Conservation (phyloP, 495 filamentous ascomycete genomes). For the Thozetella sp. region DNA sequence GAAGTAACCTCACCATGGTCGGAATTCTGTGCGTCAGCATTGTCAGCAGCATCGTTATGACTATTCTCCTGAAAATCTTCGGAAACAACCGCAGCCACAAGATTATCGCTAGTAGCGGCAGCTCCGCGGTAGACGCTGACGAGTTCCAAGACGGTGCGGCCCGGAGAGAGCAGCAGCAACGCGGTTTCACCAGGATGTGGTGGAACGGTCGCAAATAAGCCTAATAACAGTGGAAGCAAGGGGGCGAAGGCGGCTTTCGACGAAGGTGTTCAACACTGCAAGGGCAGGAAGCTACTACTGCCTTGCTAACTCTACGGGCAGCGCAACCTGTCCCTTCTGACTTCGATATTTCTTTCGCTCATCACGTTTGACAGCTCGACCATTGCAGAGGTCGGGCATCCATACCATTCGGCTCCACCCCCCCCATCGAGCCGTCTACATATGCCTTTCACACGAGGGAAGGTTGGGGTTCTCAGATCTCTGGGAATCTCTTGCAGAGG, state of each 20-base stretch:
- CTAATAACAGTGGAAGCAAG: neutral
- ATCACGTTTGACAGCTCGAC: constrained; percentile 6
- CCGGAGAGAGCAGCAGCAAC: constrained; percentile 65
- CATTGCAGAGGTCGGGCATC: too few relatives aligned
- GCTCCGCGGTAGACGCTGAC: constrained; percentile 44
- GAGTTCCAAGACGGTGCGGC: constrained; percentile 71
- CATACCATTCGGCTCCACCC: neutral
- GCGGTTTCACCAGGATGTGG: constrained; percentile 67
- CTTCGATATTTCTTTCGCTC: constrained; percentile 19
- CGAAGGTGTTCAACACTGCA: constrained; percentile 23
- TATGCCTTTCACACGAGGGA: constrained; percentile 21
- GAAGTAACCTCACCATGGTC: constrained; percentile 86
- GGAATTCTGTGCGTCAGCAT: constrained; percentile 83
- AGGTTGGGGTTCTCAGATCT: constrained; percentile 6
- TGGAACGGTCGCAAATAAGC: constrained; percentile 23
- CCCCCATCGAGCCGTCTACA: constrained; percentile 13
- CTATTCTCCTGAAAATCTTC: constrained; percentile 62
- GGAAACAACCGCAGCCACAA: constrained; percentile 56
- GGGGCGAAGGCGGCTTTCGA: constrained; percentile 12
- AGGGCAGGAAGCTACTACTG: constrained; percentile 10
- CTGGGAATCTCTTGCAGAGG: constrained; percentile 19
- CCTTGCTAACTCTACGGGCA: constrained; percentile 12
- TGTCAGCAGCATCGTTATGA: constrained; percentile 66
- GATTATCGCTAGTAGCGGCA: constrained; percentile 24
- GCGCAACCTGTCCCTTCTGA: constrained; percentile 25